These are phyloP conservation scores for Suhomyces coccinellae DNA, from an alignment of 1,139 yeast species.

Conservation along the genomic window DNA sequence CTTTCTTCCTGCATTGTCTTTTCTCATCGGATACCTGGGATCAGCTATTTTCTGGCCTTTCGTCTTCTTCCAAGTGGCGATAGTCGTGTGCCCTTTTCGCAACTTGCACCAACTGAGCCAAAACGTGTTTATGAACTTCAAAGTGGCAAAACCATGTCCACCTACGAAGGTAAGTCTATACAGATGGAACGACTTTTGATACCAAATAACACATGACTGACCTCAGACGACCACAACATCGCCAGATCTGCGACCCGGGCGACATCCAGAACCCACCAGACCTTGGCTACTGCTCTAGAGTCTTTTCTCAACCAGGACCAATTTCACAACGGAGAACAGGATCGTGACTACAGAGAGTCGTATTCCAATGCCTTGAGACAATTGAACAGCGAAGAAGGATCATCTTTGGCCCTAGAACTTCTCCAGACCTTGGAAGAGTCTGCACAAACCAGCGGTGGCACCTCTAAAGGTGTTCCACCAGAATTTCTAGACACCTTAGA, in stretches of 20 bases:
- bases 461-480: constrained; percentile 59
- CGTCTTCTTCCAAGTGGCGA: not conserved
- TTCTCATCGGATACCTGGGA: not conserved
- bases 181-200: not conserved
- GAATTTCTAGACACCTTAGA: constrained; percentile 74
- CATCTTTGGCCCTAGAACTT: constrained; percentile 31
- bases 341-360: constrained; percentile 17
- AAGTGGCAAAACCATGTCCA: constrained; percentile 14
- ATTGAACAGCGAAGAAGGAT: constrained; percentile 34
- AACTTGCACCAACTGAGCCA: not conserved
- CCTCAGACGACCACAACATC: constrained; percentile 38
- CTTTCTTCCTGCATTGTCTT: not conserved
- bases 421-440: constrained; percentile 26
- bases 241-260: constrained; percentile 15
- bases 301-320: constrained; percentile 29
- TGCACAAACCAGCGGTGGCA: constrained; percentile 8
- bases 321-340: not conserved
- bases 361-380: constrained; percentile 35
- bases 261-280: constrained; percentile 25
- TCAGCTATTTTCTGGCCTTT: not conserved
- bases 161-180: constrained; percentile 42
- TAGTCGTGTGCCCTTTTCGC: not conserved
- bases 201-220: constrained; percentile 20
- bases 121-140: not conserved
- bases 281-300: constrained; percentile 38